phyloP scores from a whole-genome alignment of 1,139 yeast species.

The Geotrichum phurueaensis region DNA sequence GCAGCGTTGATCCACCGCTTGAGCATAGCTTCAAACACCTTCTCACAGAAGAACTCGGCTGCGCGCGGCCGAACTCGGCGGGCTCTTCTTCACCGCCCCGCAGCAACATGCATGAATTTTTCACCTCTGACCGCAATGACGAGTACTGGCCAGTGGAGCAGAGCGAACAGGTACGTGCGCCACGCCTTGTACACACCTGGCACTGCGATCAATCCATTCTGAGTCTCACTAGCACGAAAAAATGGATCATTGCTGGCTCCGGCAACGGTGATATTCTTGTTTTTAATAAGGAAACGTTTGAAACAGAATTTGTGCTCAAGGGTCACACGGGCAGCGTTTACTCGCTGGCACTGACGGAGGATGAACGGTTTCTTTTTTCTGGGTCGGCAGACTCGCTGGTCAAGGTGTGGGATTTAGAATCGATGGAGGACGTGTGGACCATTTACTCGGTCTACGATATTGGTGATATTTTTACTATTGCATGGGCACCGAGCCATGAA shows the following conservation, averaged over 20 bases:
- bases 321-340: constrained; percentile 54
- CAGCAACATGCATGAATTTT: neutral
- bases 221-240: constrained; percentile 63
- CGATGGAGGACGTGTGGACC: constrained; percentile 46
- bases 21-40: neutral
- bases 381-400: constrained; percentile 90
- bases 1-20: neutral
- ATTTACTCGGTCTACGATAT: constrained; percentile 80
- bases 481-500: constrained; percentile 56
- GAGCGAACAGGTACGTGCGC: neutral
- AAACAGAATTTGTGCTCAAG: constrained; percentile 40
- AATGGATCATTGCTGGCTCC: constrained; percentile 81
- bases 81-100: neutral
- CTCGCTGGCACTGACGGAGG: constrained; percentile 53
- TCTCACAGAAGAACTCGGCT: constrained; percentile 6
- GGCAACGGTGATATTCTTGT: constrained; percentile 79
- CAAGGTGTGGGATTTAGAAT: constrained; percentile 67
- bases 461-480: constrained; percentile 85
- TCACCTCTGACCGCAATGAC: neutral
- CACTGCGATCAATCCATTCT: constrained; percentile 64
- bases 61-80: constrained; percentile 1
- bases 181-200: constrained; percentile 56
- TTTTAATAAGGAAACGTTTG: constrained; percentile 61
- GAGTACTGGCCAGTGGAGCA: constrained; percentile 10
- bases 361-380: constrained; percentile 62